phyloP scores from a whole-genome alignment of 768 basidiomycete species.

The Xerocomus brunneocitrinus region DNA sequence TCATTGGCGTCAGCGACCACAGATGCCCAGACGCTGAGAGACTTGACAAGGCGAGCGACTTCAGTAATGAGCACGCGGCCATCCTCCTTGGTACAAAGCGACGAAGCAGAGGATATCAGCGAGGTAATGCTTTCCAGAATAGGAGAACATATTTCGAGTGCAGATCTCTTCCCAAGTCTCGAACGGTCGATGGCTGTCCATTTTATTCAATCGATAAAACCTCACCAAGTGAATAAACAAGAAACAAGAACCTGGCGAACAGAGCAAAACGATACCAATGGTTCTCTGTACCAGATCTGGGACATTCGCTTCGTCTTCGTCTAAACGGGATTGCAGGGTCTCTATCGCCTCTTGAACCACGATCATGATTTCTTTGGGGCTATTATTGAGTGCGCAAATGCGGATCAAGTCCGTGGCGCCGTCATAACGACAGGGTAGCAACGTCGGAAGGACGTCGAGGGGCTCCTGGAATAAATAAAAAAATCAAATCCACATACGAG shows the following conservation, averaged over 20 bases:
- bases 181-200: constrained; percentile 23
- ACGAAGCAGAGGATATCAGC: constrained; percentile 17
- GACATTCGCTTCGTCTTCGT: constrained; percentile 11
- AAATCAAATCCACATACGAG: not conserved
- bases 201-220: not conserved
- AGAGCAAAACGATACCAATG: constrained; percentile 18
- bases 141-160: constrained; percentile 19
- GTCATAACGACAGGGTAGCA: constrained; percentile 31
- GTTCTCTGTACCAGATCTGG: constrained; percentile 6
- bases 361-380: constrained; percentile 41
- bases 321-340: constrained; percentile 16
- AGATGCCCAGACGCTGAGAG: constrained; percentile 16
- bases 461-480: constrained; percentile 32
- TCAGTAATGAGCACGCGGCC: constrained; percentile 21
- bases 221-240: not conserved
- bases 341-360: constrained; percentile 39
- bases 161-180: constrained; percentile 21
- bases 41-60: constrained; percentile 14
- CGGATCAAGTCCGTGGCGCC: constrained; percentile 32
- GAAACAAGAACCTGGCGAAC: constrained; percentile 18
- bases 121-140: constrained; percentile 12
- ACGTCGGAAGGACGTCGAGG: constrained; percentile 33
- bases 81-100: constrained; percentile 7
- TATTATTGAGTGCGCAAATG: constrained; percentile 28
- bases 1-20: not conserved